Evolutionary conservation across 2,329 filamentous ascomycete genomes (phyloP), one percentile per base, ranked within the genome.

Genomic region (Fusarium graminum): DNA sequence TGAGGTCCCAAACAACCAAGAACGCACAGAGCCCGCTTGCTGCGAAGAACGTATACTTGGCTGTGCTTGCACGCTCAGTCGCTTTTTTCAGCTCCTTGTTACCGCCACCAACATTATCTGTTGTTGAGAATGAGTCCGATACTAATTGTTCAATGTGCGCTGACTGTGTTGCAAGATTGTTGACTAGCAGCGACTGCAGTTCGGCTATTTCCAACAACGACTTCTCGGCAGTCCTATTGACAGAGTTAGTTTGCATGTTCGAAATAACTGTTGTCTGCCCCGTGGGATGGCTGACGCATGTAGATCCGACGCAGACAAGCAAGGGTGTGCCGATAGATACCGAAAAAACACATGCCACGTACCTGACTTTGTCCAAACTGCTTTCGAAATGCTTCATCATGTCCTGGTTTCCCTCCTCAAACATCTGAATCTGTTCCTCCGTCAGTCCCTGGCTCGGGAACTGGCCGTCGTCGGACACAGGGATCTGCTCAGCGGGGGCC

Each of bases 321-420:
- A 62, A 42, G 42, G 40, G 50, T 63, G 32, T 58, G 25, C 32
- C n/a, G 17, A 41, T 51, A 46, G 42, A 22, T 19, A 60, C 39
- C 14, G 40, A 44, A 38, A 45, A 25, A 47, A 46, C 34, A 44
- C 41, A 63, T 65, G 25, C 44, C 19, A 85, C 91, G 53, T 86
- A 96, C 92, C 91, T 92, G 69, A 98, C 93, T 85, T 98, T 95
- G 77, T 94, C 91, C 76, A 98, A 82, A n/a, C 92, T 93, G 79
- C 91, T 93, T 78, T 97, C 93, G 78, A 96, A 97, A 78, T 97
- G 92, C 77, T 91, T 92, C 71, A 98, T 84, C 89, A 99, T 93
- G 66, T 92, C 90, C 77, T 93, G 90, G 75, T 98, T 97, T 75
- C 96, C 94, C 78, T 93, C 87, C 70, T 94, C 94, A 80, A 99